phyloP scores from a whole-genome alignment of 768 basidiomycete species.

The Grammothele lineata region DNA sequence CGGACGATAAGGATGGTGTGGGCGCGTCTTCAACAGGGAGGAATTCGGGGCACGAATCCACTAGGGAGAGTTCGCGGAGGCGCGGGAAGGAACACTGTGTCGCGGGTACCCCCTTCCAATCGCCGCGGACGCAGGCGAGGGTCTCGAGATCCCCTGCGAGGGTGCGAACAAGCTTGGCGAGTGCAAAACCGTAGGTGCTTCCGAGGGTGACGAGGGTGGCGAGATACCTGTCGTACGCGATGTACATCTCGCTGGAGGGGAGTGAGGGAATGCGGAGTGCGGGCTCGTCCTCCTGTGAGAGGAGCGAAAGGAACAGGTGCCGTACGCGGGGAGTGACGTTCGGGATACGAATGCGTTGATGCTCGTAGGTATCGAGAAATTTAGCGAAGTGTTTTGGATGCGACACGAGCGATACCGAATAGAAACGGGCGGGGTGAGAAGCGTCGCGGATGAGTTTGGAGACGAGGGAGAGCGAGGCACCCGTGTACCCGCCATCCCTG shows the following conservation, averaged over 20 bases:
- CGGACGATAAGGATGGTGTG: no score
- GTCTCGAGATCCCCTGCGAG: background rate
- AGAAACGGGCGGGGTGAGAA: conserved; percentile 18
- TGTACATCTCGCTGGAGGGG: background rate
- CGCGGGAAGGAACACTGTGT: background rate
- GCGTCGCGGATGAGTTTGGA: conserved; percentile 25
- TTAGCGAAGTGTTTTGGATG: background rate
- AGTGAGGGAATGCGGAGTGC: background rate
- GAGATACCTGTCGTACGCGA: background rate
- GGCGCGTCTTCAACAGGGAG: background rate
- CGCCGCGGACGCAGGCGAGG: background rate
- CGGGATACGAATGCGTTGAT: background rate
- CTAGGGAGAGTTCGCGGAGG: background rate
- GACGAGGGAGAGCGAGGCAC: conserved; percentile 26
- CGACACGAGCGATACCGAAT: background rate
- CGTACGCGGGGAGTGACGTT: background rate
- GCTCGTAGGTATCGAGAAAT: background rate
- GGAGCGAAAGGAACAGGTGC: background rate
- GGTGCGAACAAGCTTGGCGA: background rate
- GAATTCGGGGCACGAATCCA: background rate
- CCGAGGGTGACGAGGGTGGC: background rate
- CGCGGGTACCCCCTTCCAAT: background rate
- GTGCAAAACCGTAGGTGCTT: background rate
- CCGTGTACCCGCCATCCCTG: conserved; percentile 27
- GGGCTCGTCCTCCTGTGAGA: background rate